These are phyloP conservation scores for Microbotryum lychnidis-dioicae DNA, from an alignment of 1,284 basidiomycete species.

Conservation along the genomic window DNA sequence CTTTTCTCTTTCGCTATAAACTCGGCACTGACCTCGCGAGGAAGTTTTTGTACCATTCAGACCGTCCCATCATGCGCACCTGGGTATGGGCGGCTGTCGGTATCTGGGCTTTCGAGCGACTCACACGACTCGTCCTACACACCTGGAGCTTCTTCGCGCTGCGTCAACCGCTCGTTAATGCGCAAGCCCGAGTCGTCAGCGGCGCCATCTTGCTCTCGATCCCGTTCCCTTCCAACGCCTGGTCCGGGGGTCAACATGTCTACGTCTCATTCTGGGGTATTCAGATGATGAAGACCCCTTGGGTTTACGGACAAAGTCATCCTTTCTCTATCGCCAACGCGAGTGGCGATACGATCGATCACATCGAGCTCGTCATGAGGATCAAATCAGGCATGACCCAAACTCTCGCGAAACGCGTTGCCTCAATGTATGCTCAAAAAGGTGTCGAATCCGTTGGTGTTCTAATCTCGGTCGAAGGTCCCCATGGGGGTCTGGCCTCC, in stretches of 20 bases:
- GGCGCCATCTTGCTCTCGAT: slow-evolving; percentile 26
- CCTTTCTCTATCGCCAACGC: slow-evolving; percentile 27
- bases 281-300: slow-evolving; percentile 8
- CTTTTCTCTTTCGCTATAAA: not conserved
- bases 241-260: slow-evolving; percentile 15
- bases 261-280: slow-evolving; percentile 28
- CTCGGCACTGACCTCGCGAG: not conserved
- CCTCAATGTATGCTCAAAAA: not conserved
- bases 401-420: slow-evolving; percentile 13
- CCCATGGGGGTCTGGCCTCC: slow-evolving; percentile 2
- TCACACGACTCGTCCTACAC: slow-evolving; percentile 6
- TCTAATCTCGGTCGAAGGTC: slow-evolving; percentile 20
- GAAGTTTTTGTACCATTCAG: not conserved
- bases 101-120: slow-evolving; percentile 23
- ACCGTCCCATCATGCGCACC: slow-evolving; percentile 13
- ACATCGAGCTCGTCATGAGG: slow-evolving; percentile 23
- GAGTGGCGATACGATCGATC: not conserved
- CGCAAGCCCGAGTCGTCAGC: slow-evolving; percentile 10
- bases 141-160: slow-evolving; percentile 6
- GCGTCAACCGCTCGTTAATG: slow-evolving; percentile 11
- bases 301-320: slow-evolving; percentile 22
- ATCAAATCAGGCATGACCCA: slow-evolving; percentile 21
- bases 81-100: slow-evolving; percentile 21
- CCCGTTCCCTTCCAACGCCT: slow-evolving; percentile 6
- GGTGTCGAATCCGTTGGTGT: not conserved